Evolutionary conservation across 768 basidiomycete species (phyloP).

Genomic region (Lentinula raphanica): DNA sequence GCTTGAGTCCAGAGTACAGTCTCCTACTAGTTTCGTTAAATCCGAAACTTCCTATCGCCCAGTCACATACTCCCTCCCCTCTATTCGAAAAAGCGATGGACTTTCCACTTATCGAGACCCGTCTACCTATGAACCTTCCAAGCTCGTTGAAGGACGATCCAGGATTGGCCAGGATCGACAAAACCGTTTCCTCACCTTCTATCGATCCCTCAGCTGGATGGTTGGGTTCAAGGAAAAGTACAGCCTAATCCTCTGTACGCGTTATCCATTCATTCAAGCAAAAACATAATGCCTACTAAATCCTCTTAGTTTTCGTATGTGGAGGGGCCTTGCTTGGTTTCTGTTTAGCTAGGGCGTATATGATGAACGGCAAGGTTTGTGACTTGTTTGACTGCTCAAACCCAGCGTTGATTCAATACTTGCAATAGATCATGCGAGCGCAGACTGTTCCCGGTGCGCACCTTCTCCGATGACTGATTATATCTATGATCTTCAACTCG

Average conservation of each 20-base stretch:
- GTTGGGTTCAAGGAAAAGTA: conserved; percentile 20
- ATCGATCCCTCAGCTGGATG: conserved; percentile 21
- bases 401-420: conserved; percentile 4
- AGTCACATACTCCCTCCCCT: background rate
- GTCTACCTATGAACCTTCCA: background rate
- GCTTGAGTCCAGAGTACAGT: background rate
- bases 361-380: conserved; percentile 12
- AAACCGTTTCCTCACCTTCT: conserved; percentile 5
- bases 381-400: background rate
- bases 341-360: conserved; percentile 16
- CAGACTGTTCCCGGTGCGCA: background rate
- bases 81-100: background rate
- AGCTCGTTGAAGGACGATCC: background rate
- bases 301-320: conserved; percentile 17
- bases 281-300: too few species aligned
- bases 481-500: background rate
- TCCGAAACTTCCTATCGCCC: background rate
- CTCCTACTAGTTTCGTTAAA: background rate
- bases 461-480: background rate
- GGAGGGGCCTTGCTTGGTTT: conserved; percentile 23
- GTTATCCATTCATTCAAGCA: too few species aligned
- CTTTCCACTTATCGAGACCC: background rate
- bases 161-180: background rate
- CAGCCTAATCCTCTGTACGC: conserved; percentile 18
- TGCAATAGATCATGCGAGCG: background rate